A percentile compares a stretch with the other conserved stretches of the same genome.
These are phyloP conservation scores for cucumber (Cucumis sativus) DNA, from an alignment of 306 rosid genomes.

Conservation along the genomic window DNA sequence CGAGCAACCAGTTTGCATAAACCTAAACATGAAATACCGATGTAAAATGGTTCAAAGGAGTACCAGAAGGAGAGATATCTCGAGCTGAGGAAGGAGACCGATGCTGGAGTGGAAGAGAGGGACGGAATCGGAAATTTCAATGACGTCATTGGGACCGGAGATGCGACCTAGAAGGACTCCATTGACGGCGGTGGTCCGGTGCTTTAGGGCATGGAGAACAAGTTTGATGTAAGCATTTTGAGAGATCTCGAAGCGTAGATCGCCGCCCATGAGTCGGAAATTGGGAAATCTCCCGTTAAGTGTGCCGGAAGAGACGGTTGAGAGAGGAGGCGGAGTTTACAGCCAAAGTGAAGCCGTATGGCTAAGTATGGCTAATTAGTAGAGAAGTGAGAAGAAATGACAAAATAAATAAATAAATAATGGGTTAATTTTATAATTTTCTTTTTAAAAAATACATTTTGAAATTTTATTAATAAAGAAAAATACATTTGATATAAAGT, in stretches of 20 bases:
- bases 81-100: slow-evolving; percentile 90
- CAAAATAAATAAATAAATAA: not conserved
- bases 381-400: not conserved
- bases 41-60: not conserved
- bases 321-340: not conserved
- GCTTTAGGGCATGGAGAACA: slow-evolving; percentile 68
- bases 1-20: not conserved
- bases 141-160: slow-evolving; percentile 46
- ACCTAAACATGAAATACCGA: not conserved
- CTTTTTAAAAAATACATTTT: too few relatives aligned
- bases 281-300: not conserved
- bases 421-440: too few relatives aligned
- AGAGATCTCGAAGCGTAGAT: slow-evolving; percentile 53
- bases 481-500: too few relatives aligned
- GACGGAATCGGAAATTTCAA: slow-evolving; percentile 72
- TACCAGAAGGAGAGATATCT: slow-evolving; percentile 91
- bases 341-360: not conserved
- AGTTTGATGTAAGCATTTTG: slow-evolving; percentile 85
- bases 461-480: too few relatives aligned
- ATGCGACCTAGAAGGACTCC: slow-evolving; percentile 76
- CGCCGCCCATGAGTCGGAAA: slow-evolving; percentile 50
- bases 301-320: not conserved
- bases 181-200: slow-evolving; percentile 80
- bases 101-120: slow-evolving; percentile 89
- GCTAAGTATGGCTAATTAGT: not conserved